phyloP scores from a whole-genome alignment of 129 eudicot species.

The Saussurea involucrata region DNA sequence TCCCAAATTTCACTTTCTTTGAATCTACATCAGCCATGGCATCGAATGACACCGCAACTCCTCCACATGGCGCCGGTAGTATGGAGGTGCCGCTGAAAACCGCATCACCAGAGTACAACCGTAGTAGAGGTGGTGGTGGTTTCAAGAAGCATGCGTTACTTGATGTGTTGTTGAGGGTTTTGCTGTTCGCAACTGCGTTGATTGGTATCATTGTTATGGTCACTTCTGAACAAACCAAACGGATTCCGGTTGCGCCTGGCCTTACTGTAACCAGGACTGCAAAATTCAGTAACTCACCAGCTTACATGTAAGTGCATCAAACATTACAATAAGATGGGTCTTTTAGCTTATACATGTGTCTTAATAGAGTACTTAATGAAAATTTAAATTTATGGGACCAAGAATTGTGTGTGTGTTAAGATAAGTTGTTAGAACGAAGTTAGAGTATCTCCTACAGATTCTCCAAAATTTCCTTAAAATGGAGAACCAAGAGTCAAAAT shows the following conservation, averaged over 20 bases:
- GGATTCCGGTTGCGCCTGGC: constrained; percentile 18
- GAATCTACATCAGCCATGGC: constrained; percentile 21
- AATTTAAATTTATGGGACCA: too few relatives aligned
- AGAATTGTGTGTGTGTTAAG: background rate
- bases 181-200: constrained; percentile 43
- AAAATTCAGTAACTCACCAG: constrained; percentile 55
- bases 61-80: constrained; percentile 23
- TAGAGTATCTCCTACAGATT: too few relatives aligned
- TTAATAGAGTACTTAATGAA: background rate
- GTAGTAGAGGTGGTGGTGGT: background rate
- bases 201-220: constrained; percentile 57
- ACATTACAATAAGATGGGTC: background rate
- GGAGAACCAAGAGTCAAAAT: too few relatives aligned
- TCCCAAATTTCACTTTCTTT: background rate
- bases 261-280: constrained; percentile 3
- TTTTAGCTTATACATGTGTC: background rate
- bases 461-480: too few relatives aligned
- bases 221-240: constrained; percentile 43
- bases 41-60: constrained; percentile 16
- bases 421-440: background rate
- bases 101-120: constrained; percentile 13
- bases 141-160: constrained; percentile 22
- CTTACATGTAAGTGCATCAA: constrained; percentile 51
- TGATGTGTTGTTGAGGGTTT: constrained; percentile 33
- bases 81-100: constrained; percentile 27